Percentiles rank a stretch among this genome's conserved stretches.
Conservation (phyloP, 352 stramenopile genomes). For the Phytophthora pinifolia region DNA sequence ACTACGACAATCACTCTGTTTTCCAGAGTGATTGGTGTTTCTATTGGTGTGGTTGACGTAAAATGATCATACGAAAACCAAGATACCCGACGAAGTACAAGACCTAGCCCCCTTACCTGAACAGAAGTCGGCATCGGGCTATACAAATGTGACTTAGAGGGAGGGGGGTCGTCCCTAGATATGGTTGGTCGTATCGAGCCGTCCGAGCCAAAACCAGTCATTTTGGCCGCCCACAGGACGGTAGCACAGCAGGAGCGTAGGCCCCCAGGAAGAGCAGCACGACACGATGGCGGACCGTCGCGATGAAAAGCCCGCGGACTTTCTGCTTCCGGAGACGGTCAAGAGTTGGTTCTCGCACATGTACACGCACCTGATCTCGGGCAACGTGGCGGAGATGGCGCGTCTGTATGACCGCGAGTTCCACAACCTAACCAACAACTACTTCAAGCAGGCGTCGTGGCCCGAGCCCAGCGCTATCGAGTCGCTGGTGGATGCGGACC, state of each 20-base stretch:
- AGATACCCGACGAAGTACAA: not conserved
- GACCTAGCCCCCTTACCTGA: not conserved
- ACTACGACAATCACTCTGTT: conserved; percentile 11
- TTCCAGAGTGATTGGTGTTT: too few species aligned
- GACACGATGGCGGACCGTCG: conserved; percentile 57
- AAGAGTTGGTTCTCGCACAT: conserved; percentile 90
- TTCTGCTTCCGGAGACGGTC: conserved; percentile 84
- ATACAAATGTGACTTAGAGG: conserved; percentile 29
- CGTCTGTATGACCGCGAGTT: conserved; percentile 90
- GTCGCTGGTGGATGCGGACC: conserved; percentile 84
- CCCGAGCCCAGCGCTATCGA: conserved; percentile 86
- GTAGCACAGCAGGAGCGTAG: conserved; percentile 7
- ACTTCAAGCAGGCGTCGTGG: conserved; percentile 96
- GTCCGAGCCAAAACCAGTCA: conserved; percentile 53
- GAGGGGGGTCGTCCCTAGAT: conserved; percentile 32
- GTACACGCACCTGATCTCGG: conserved; percentile 83
- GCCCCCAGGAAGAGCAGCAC: conserved; percentile 6
- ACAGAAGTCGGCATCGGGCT: not conserved
- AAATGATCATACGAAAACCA: conserved; percentile 15
- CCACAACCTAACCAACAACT: conserved; percentile 88
- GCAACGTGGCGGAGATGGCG: conserved; percentile 82
- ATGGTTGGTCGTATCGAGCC: conserved; percentile 12
- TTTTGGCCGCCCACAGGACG: conserved; percentile 29
- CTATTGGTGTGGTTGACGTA: conserved; percentile 1
- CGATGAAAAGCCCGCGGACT: conserved; percentile 87